Base-by-base conservation (phyloP, 2,329 filamentous ascomycete species). In the Fusarium aywerte region DNA sequence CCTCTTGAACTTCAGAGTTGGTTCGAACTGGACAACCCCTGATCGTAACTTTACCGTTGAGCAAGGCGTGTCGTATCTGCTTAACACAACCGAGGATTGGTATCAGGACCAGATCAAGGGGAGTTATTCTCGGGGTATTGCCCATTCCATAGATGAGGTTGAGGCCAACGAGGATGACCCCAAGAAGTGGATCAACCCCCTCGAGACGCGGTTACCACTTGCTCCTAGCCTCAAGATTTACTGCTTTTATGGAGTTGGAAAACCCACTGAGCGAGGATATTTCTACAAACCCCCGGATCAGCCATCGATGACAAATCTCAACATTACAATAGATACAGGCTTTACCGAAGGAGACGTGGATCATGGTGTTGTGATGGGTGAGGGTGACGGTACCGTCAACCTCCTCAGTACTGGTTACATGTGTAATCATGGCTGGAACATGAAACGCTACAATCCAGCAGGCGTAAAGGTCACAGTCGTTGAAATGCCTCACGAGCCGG, bases 401-500 rank as follows among this genome's bases (percentile, higher is more conserved):
- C 79, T 99, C n/a, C 80, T 99, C 12, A 96, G 92, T 71, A 88
- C 89, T 1, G 96, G 95, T 3, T 99, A 98, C 77, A 98, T 99
- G 96, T 99, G 96, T 78, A 91, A 93, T 71, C 93, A 90, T 73
- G 96, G 96, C 4, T 99, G 96, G 96, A 89, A 90, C 58, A 91
- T 97, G 78, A 93, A 93, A 78, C 87, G 96, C 33, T 99, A 96
- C 77, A 99, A 99, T 74, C 96, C 96, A 0, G 91, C 93, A 0
- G 89, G 90, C 3, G 86, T 90, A 31, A 88, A 93, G 73, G 82
- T 99, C 65, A 96, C 89, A 38, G 92, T 94, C 1, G 93, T 91
- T 63, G 96, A 99, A 81, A 99, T 99, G 96, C 92, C 90, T 2
- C 96, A 99, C 75, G 94, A 98, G 74, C 96, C 96, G 2, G 95